Percentiles rank a stretch among this genome's conserved stretches.
phyloP scores from a whole-genome alignment of 2,329 filamentous ascomycete species.

The Aspergillus caelatus region DNA sequence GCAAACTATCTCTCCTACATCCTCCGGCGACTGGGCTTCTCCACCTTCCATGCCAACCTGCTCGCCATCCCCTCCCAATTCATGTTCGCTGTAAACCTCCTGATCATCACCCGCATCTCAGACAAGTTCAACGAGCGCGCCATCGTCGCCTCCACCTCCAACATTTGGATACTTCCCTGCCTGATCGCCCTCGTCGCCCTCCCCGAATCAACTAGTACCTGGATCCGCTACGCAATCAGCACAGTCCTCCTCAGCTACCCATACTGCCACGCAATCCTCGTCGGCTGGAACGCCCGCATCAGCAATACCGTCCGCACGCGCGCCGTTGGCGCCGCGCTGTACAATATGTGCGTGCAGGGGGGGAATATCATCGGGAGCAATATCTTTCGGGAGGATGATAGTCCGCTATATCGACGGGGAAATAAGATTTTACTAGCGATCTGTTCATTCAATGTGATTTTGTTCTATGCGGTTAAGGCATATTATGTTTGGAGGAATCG shows the following conservation, averaged over 20 bases:
- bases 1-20: slow-evolving; percentile 62
- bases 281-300: slow-evolving; percentile 65
- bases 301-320: slow-evolving; percentile 64
- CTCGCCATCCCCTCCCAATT: slow-evolving; percentile 58
- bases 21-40: slow-evolving; percentile 60
- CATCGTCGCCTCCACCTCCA: slow-evolving; percentile 51
- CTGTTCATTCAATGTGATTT: slow-evolving; percentile 47
- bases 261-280: slow-evolving; percentile 62
- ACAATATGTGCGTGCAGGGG: slow-evolving; percentile 52
- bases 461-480: slow-evolving; percentile 46
- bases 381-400: slow-evolving; percentile 56
- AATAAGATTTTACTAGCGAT: slow-evolving; percentile 57
- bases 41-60: slow-evolving; percentile 64
- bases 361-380: slow-evolving; percentile 41
- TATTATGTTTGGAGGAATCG: slow-evolving; percentile 33
- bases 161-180: slow-evolving; percentile 65
- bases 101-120: slow-evolving; percentile 50
- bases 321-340: slow-evolving; percentile 63
- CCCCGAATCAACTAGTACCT: slow-evolving; percentile 42
- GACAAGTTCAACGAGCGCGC: slow-evolving; percentile 51
- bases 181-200: slow-evolving; percentile 55
- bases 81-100: slow-evolving; percentile 42
- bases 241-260: slow-evolving; percentile 57
- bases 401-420: slow-evolving; percentile 56
- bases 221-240: slow-evolving; percentile 56